Evolutionary conservation across 148 eudicot genomes (phyloP).

Genomic region (Amaranthus cruentus): DNA sequence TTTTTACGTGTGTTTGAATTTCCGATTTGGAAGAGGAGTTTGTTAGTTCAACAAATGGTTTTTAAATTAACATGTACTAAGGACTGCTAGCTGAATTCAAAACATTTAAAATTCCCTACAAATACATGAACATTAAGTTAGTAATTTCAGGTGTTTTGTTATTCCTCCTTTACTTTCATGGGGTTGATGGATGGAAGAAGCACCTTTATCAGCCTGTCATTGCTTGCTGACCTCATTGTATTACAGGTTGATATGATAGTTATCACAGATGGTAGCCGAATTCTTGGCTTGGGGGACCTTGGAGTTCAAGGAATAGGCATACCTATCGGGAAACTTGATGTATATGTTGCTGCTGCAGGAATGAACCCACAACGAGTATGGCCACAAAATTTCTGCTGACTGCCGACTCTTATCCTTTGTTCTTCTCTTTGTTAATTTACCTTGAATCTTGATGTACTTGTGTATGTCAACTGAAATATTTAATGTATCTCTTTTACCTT

Average conservation of each 20-base stretch:
- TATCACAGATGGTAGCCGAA: conserved; percentile 98
- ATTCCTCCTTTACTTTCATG: neutral
- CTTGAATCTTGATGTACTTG: neutral
- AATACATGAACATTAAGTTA: neutral
- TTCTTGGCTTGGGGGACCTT: conserved; percentile 96
- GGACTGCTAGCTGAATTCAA: neutral
- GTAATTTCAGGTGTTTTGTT: neutral
- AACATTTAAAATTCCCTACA: no score
- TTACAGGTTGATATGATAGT: conserved; percentile 98
- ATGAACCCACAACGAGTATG: conserved; percentile 90
- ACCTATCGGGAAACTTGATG: conserved; percentile 95
- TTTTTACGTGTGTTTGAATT: neutral
- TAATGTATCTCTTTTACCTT: neutral
- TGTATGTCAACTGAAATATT: neutral
- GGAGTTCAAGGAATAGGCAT: conserved; percentile 99
- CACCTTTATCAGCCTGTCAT: neutral
- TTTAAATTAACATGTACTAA: neutral
- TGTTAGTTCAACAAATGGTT: neutral
- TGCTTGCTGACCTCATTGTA: conserved; percentile 15
- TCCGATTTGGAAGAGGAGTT: neutral
- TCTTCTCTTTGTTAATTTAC: neutral
- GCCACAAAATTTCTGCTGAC: conserved; percentile 2
- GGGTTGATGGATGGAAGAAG: neutral
- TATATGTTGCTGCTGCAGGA: conserved; percentile 99
- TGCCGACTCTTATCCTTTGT: no score